Percentiles rank a stretch among this genome's conserved stretches.
Conservation (phyloP, 2,329 filamentous ascomycete genomes). For the Penicillium palitans region DNA sequence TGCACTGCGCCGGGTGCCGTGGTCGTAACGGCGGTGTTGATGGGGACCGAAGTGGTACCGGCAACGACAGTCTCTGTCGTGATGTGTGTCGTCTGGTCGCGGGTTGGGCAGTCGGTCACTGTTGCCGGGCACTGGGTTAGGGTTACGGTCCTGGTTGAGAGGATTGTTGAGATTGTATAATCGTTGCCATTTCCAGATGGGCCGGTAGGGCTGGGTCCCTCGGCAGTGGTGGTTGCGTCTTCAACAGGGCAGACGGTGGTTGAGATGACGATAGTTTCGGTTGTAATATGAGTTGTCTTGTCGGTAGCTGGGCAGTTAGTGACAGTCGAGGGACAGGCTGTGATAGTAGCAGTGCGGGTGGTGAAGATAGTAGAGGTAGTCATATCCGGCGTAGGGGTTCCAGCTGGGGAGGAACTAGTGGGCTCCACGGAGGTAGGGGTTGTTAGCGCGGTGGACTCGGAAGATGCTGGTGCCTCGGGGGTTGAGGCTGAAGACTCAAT, state of each 20-base stretch:
- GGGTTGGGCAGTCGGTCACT: conserved; percentile 19
- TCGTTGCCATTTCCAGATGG: neutral
- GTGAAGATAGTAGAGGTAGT: conserved; percentile 27
- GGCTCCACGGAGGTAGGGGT: neutral
- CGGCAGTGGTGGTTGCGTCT: neutral
- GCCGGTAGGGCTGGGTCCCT: neutral
- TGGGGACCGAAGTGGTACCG: conserved; percentile 12
- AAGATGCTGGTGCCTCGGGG: neutral
- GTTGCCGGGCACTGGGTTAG: conserved; percentile 19
- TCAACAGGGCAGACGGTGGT: conserved; percentile 25
- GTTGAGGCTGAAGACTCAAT: neutral
- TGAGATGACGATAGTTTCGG: conserved; percentile 23
- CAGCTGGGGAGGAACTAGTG: neutral
- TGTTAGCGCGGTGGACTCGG: neutral
- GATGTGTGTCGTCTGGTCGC: conserved; percentile 14
- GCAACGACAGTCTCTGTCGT: conserved; percentile 24
- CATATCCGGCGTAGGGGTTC: neutral
- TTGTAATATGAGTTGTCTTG: conserved; percentile 18
- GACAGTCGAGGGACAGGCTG: conserved; percentile 25
- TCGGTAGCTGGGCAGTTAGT: conserved; percentile 26
- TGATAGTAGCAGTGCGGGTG: conserved; percentile 25
- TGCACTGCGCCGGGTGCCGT: neutral
- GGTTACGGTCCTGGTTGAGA: conserved; percentile 14
- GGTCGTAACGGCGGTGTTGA: neutral
- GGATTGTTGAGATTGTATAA: conserved; percentile 14